These are phyloP conservation scores for Pelagophyceae sp. DNA, from an alignment of 352 stramenopile species.

Conservation along the genomic window DNA sequence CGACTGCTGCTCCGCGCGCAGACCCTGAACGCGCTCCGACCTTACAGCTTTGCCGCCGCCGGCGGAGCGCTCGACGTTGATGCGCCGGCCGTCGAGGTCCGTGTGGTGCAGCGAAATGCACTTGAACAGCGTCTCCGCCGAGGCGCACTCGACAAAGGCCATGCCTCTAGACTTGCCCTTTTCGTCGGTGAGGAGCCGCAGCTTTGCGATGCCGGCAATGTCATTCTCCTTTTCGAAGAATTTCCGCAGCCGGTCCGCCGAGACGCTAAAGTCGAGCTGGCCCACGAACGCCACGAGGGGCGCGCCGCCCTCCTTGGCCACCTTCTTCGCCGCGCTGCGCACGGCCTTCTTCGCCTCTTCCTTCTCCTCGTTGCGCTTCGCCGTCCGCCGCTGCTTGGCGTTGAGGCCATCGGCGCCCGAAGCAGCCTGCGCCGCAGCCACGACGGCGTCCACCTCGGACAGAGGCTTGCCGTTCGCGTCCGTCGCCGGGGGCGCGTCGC, in stretches of 20 bases:
- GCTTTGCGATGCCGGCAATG: conserved; percentile 13
- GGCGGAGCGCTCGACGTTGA: conserved; percentile 40
- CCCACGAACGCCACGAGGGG: conserved; percentile 41
- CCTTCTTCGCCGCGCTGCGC: neutral
- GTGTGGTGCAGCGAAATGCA: conserved; percentile 41
- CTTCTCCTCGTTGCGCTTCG: conserved; percentile 26
- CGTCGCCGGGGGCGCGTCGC: neutral
- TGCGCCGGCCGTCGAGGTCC: conserved; percentile 34
- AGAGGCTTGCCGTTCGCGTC: no score
- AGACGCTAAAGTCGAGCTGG: conserved; percentile 37
- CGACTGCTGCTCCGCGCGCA: neutral
- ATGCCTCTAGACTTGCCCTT: conserved; percentile 36
- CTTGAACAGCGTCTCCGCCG: conserved; percentile 32
- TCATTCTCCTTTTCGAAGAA: neutral
- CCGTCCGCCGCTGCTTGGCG: conserved; percentile 30
- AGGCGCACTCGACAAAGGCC: conserved; percentile 38
- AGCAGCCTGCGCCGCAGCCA: no score
- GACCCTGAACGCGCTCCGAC: neutral
- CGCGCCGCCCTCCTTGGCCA: neutral
- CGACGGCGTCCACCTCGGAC: neutral
- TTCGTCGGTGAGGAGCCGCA: conserved; percentile 39
- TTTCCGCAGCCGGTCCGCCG: conserved; percentile 28
- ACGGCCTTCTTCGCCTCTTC: neutral
- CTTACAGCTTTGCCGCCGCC: conserved; percentile 23
- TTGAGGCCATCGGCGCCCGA: neutral